Evolutionary conservation across 768 basidiomycete genomes (phyloP).

Genomic region (Boletus insuetus): DNA sequence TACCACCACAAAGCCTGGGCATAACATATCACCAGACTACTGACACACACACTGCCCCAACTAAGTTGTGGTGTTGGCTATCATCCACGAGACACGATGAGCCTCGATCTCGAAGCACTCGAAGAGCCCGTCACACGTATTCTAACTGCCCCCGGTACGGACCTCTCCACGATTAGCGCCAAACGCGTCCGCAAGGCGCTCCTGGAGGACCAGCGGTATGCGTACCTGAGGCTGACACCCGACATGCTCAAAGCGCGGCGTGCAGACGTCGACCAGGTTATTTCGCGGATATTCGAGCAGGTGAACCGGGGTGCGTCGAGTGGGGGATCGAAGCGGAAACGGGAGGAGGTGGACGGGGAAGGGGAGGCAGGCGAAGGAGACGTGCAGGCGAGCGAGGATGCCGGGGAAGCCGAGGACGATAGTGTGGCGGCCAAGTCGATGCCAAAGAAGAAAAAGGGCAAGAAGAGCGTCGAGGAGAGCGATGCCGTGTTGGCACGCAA

Average conservation of each 20-base stretch:
- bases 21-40: background rate
- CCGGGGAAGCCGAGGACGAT: too few relatives aligned
- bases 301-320: slow-evolving; percentile 41
- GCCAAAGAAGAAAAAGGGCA: slow-evolving; percentile 44
- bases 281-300: slow-evolving; percentile 60
- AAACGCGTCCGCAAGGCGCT: slow-evolving; percentile 84
- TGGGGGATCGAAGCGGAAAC: slow-evolving; percentile 28
- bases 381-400: slow-evolving; percentile 10
- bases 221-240: slow-evolving; percentile 48
- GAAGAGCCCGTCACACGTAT: slow-evolving; percentile 65
- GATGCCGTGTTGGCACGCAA: slow-evolving; percentile 73
- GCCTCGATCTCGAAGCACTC: slow-evolving; percentile 51
- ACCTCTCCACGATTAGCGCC: slow-evolving; percentile 79
- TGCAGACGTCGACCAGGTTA: slow-evolving; percentile 64
- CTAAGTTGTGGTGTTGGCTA: too few relatives aligned
- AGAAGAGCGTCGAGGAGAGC: slow-evolving; percentile 50
- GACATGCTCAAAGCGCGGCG: slow-evolving; percentile 67
- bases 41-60: background rate
- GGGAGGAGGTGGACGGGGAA: slow-evolving; percentile 25
- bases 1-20: background rate
- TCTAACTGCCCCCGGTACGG: slow-evolving; percentile 71
- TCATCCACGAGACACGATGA: slow-evolving; percentile 36
- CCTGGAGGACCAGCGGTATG: slow-evolving; percentile 36
- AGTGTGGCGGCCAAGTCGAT: slow-evolving; percentile 17
- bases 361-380: slow-evolving; percentile 21